Percentiles rank a stretch among this genome's conserved stretches.
These are phyloP conservation scores for Rhododendron henanense DNA, from an alignment of 148 eudicot genomes.

Conservation along the genomic window DNA sequence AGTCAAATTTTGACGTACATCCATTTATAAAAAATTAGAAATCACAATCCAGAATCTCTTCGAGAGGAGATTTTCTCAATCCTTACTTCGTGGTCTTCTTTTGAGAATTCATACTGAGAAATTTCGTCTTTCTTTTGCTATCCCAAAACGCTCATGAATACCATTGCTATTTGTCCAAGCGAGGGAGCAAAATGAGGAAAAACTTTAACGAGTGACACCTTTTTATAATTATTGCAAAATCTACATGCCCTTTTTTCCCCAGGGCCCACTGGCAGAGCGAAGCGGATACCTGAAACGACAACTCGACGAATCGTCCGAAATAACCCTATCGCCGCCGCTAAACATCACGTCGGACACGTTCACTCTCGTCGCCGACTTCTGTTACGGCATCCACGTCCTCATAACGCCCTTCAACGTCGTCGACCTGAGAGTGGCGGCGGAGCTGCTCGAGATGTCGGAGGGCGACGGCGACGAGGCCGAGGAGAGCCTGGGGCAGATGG, in stretches of 20 bases:
- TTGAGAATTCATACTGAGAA: not conserved
- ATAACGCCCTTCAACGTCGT: constrained; percentile 70
- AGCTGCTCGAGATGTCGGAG: constrained; percentile 50
- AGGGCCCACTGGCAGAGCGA: constrained; percentile 52
- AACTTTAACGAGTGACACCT: not conserved
- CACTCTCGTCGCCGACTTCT: constrained; percentile 56
- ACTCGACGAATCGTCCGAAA: constrained; percentile 39
- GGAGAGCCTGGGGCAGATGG: constrained; percentile 41
- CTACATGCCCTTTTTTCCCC: not conserved
- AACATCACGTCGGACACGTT: constrained; percentile 63
- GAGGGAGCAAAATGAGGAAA: not conserved
- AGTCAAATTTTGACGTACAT: no score
- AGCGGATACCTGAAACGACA: constrained; percentile 69
- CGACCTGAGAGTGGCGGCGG: constrained; percentile 53
- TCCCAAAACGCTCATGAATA: no score
- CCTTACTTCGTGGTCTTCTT: not conserved
- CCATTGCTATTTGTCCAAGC: not conserved
- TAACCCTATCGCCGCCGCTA: constrained; percentile 63
- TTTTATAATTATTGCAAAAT: not conserved
- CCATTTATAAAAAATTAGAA: no score
- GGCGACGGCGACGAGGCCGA: not conserved
- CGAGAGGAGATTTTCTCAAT: not conserved
- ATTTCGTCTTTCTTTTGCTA: no score
- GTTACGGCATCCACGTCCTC: constrained; percentile 48
- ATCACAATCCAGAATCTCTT: no score